Evolutionary conservation across 257 asterid species (phyloP).

Genomic region (Ehretia macrophylla): DNA sequence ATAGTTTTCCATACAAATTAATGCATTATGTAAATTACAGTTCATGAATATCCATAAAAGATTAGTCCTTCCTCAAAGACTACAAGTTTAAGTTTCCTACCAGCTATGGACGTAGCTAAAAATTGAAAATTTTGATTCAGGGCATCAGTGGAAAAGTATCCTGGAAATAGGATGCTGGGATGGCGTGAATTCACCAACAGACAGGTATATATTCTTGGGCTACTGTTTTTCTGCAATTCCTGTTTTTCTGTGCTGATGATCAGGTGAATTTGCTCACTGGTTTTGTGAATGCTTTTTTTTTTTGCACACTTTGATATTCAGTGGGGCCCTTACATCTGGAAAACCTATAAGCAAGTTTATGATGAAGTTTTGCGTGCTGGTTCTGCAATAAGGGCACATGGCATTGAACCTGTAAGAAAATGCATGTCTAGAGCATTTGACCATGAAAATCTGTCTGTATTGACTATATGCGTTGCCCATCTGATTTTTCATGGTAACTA

Average conservation of each 20-base stretch:
- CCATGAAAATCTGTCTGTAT: background rate
- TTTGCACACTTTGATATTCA: slow-evolving; percentile 13
- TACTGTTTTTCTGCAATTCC: background rate
- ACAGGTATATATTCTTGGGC: slow-evolving; percentile 34
- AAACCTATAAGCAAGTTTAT: slow-evolving; percentile 72
- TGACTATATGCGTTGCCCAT: background rate
- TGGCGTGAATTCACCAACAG: slow-evolving; percentile 62
- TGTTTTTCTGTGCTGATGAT: background rate
- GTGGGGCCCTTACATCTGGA: slow-evolving; percentile 93
- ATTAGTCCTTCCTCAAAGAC: background rate
- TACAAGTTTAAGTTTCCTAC: too few relatives aligned
- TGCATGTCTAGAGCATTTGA: background rate
- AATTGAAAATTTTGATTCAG: slow-evolving; percentile 29
- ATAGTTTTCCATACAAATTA: background rate
- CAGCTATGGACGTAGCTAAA: background rate
- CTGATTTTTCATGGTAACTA: background rate
- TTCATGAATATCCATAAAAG: background rate
- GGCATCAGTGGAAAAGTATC: slow-evolving; percentile 52
- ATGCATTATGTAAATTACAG: background rate
- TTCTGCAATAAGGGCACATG: slow-evolving; percentile 75
- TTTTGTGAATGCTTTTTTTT: background rate
- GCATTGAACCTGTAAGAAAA: slow-evolving; percentile 67
- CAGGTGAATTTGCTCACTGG: background rate
- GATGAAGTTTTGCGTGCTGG: slow-evolving; percentile 59
- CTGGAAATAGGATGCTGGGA: slow-evolving; percentile 84